These are phyloP conservation scores for Ormosia semicastrata DNA, from an alignment of 306 rosid species.

Conservation along the genomic window DNA sequence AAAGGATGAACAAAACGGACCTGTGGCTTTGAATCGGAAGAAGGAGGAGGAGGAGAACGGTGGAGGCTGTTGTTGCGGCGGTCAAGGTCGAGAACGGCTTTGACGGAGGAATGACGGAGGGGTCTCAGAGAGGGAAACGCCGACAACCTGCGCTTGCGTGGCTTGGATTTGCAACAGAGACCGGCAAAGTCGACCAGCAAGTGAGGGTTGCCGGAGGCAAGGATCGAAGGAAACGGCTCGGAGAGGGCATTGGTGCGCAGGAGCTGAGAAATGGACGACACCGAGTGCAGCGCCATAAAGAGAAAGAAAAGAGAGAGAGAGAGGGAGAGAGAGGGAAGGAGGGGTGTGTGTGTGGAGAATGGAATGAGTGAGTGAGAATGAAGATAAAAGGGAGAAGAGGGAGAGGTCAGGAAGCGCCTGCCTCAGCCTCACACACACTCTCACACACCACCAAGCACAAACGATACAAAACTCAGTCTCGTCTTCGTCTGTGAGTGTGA, in stretches of 20 bases:
- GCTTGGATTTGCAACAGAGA: constrained; percentile 46
- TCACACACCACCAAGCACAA: neutral
- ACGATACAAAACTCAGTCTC: neutral
- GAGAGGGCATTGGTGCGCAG: constrained; percentile 33
- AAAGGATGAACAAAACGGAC: constrained; percentile 30
- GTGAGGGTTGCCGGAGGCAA: constrained; percentile 21
- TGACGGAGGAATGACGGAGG: constrained; percentile 48
- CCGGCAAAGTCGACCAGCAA: constrained; percentile 58
- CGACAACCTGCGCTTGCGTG: constrained; percentile 40
- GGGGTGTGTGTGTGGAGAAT: constrained; percentile 39
- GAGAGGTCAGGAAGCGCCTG: constrained; percentile 45
- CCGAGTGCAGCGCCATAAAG: constrained; percentile 68
- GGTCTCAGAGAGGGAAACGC: constrained; percentile 20
- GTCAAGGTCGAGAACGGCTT: constrained; percentile 53
- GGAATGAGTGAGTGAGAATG: constrained; percentile 24
- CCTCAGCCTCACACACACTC: constrained; percentile 28
- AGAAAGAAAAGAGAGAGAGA: constrained; percentile 19
- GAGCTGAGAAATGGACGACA: constrained; percentile 54
- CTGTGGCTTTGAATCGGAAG: constrained; percentile 48
- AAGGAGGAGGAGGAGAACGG: constrained; percentile 25
- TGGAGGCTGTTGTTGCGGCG: constrained; percentile 10
- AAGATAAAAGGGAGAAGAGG: constrained; percentile 49
- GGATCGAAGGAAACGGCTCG: constrained; percentile 35
- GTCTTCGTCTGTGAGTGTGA: constrained; percentile 13
- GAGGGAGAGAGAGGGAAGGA: constrained; percentile 20